These are phyloP conservation scores for Diacronema lutheri DNA, from an alignment of 78 protist species.

Conservation along the genomic window DNA sequence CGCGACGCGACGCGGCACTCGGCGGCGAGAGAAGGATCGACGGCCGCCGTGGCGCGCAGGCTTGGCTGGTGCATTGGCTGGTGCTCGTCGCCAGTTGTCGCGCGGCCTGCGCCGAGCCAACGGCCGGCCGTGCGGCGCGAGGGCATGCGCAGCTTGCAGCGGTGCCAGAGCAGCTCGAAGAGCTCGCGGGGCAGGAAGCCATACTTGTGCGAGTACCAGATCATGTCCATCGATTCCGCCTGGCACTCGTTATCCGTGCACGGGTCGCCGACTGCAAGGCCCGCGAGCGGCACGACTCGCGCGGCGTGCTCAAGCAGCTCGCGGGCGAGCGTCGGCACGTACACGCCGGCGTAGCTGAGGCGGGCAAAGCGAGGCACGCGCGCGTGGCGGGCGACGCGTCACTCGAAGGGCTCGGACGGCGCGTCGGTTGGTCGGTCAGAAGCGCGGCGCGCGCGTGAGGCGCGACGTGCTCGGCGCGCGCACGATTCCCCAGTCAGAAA, in stretches of 20 bases:
- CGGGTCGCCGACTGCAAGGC: slow-evolving; percentile 10
- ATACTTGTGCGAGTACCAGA: slow-evolving; percentile 23
- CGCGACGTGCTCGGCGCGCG: not conserved
- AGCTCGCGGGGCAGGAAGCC: not conserved
- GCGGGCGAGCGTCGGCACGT: slow-evolving; percentile 26
- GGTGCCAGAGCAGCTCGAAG: not conserved
- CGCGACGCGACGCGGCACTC: not conserved
- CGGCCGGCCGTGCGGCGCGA: not conserved
- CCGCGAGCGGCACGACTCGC: not conserved
- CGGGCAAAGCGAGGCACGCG: no score
- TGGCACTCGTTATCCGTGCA: slow-evolving; percentile 8
- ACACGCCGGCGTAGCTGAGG: slow-evolving; percentile 60
- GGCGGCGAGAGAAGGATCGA: not conserved
- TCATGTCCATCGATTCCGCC: not conserved
- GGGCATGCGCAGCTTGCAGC: not conserved
- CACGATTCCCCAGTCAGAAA: slow-evolving; percentile 12
- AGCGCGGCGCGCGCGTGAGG: no score
- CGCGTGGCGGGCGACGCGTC: no score
- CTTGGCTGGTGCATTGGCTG: not conserved
- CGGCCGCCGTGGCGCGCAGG: not conserved
- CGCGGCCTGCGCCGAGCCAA: not conserved
- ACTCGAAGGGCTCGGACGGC: not conserved
- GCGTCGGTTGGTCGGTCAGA: not conserved
- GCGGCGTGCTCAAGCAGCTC: not conserved
- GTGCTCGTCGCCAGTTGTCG: no score